A percentile compares a stretch with the other conserved stretches of the same genome.
phyloP scores from a whole-genome alignment of 768 basidiomycete genomes.

The Tulasnella sp. region DNA sequence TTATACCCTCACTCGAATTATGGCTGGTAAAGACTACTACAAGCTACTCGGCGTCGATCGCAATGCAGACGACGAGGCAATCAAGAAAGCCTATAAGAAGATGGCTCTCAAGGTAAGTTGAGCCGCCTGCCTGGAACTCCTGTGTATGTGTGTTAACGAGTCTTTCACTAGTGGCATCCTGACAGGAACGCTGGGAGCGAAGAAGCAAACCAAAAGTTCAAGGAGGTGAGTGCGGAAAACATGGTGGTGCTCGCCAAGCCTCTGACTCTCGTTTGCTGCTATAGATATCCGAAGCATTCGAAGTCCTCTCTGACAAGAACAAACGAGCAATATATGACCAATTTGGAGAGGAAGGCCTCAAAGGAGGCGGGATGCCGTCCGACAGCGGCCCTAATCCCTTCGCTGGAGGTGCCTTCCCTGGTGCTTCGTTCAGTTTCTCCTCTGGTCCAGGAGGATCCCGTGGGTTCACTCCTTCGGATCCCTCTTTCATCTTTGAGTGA shows the following conservation, averaged over 20 bases:
- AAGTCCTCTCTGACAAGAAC: conserved; percentile 79
- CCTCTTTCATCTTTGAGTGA: conserved; percentile 80
- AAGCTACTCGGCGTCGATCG: conserved; percentile 61
- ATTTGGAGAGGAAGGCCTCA: conserved; percentile 90
- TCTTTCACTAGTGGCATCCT: conserved; percentile 73
- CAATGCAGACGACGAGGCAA: conserved; percentile 60
- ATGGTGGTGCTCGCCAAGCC: neutral
- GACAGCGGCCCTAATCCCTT: conserved; percentile 34
- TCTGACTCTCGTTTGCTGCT: neutral
- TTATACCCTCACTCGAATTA: neutral
- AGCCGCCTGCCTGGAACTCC: neutral
- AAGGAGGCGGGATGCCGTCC: conserved; percentile 40
- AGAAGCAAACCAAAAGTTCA: conserved; percentile 78
- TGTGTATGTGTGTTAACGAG: neutral
- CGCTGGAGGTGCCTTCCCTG: conserved; percentile 27
- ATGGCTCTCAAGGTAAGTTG: conserved; percentile 41
- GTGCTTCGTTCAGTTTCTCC: conserved; percentile 45
- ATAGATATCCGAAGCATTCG: conserved; percentile 89
- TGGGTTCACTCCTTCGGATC: conserved; percentile 69
- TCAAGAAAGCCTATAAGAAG: conserved; percentile 94
- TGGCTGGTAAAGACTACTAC: conserved; percentile 72
- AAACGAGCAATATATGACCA: conserved; percentile 84
- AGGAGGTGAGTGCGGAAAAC: conserved; percentile 47
- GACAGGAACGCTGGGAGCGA: conserved; percentile 74
- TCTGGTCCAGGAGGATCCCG: conserved; percentile 29